Evolutionary conservation across 1,139 yeast genomes (phyloP).

Genomic region (Candida gigantensis): DNA sequence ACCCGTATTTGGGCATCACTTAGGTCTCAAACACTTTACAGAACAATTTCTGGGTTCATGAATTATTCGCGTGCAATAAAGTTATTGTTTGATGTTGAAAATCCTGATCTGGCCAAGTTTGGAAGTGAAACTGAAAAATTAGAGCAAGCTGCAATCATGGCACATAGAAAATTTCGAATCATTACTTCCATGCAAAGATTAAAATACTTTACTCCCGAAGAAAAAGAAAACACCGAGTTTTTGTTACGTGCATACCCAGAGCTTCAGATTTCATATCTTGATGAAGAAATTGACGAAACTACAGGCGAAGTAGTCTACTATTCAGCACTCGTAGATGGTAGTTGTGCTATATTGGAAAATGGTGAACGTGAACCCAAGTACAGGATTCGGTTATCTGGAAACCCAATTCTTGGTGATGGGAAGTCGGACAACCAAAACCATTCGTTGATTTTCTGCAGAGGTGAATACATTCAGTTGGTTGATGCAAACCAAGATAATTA

Average conservation of each 20-base stretch:
- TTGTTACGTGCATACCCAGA: constrained; percentile 47
- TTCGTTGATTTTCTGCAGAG: constrained; percentile 50
- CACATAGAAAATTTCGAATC: constrained; percentile 50
- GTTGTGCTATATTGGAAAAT: constrained; percentile 37
- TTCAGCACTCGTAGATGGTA: constrained; percentile 46
- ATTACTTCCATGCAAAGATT: constrained; percentile 47
- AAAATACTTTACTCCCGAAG: constrained; percentile 35
- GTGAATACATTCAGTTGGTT: constrained; percentile 54
- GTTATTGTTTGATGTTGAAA: constrained; percentile 48
- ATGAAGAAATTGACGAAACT: constrained; percentile 31
- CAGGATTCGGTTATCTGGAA: constrained; percentile 49
- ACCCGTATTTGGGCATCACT: constrained; percentile 62
- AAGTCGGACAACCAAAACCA: constrained; percentile 59
- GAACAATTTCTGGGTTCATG: constrained; percentile 60
- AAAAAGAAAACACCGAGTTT: constrained; percentile 37
- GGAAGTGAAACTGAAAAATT: constrained; percentile 28
- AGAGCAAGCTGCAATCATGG: constrained; percentile 39
- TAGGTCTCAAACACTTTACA: constrained; percentile 54
- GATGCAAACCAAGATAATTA: constrained; percentile 62
- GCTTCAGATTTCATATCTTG: constrained; percentile 45
- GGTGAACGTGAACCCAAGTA: constrained; percentile 45
- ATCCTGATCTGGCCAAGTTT: constrained; percentile 20
- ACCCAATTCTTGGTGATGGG: constrained; percentile 59
- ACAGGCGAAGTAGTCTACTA: constrained; percentile 29
- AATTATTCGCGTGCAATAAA: constrained; percentile 56